Percentiles rank a stretch among this genome's conserved stretches.
Evolutionary conservation across 192 early-diverging fungal genomes (phyloP).

Genomic region (Haplosporangium gracile): DNA sequence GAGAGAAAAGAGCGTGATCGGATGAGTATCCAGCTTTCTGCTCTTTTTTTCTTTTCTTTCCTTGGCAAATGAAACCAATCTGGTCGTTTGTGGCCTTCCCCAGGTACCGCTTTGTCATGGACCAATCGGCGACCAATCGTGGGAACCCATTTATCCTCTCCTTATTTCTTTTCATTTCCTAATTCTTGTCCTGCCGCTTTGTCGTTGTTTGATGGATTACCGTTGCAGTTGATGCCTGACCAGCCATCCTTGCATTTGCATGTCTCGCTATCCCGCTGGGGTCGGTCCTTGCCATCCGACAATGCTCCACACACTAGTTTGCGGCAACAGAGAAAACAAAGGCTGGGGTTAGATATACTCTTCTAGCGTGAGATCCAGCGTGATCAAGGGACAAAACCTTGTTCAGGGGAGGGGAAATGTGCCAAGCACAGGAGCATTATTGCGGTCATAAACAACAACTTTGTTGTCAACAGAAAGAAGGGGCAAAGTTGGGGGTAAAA

Average conservation of each 20-base stretch:
- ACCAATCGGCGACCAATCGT: not conserved
- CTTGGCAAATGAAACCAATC: not conserved
- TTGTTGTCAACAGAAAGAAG: not conserved
- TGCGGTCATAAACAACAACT: not conserved
- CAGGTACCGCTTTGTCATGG: not conserved
- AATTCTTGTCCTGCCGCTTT: not conserved
- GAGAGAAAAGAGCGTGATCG: not conserved
- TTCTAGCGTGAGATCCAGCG: not conserved
- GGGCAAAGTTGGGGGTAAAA: not conserved
- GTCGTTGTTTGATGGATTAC: not conserved
- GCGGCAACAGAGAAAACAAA: not conserved
- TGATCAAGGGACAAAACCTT: slow-evolving; percentile 12
- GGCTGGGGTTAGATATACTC: not conserved
- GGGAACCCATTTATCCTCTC: not conserved
- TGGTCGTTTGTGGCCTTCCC: not conserved
- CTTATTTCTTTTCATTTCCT: not conserved
- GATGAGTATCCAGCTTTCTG: not conserved
- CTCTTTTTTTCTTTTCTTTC: not conserved
- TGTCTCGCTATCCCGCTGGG: slow-evolving; percentile 62
- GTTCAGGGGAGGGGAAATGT: not conserved
- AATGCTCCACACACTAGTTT: slow-evolving; percentile 79
- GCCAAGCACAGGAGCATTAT: not conserved
- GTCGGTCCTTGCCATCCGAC: slow-evolving; percentile 72
- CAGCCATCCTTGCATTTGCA: slow-evolving; percentile 90
- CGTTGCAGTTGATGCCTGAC: slow-evolving; percentile 96